These are phyloP conservation scores for Cephaloascus fragrans DNA, from an alignment of 805 yeast genomes.

Conservation along the genomic window DNA sequence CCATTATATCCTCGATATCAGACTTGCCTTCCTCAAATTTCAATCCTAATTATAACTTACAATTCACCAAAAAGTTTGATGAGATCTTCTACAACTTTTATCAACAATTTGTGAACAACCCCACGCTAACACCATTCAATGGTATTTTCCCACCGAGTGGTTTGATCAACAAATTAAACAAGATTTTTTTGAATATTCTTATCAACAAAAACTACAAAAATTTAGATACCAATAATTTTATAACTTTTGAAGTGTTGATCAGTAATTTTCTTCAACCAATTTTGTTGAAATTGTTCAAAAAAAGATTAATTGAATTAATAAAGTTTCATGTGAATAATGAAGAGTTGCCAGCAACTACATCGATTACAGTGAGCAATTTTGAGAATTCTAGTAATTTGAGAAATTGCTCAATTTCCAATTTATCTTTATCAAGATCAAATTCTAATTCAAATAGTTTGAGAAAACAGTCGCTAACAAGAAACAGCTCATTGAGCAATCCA, in stretches of 20 bases:
- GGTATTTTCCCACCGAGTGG: slow-evolving; percentile 60
- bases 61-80: slow-evolving; percentile 22
- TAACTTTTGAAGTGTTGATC: slow-evolving; percentile 19
- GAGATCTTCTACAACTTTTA: slow-evolving; percentile 35
- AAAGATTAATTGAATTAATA: slow-evolving; percentile 29
- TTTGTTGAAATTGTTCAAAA: slow-evolving; percentile 28
- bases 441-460: slow-evolving; percentile 20
- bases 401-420: slow-evolving; percentile 28
- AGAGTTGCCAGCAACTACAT: slow-evolving; percentile 2
- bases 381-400: slow-evolving; percentile 11
- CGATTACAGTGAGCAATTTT: not conserved
- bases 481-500: slow-evolving; percentile 3
- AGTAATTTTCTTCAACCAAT: slow-evolving; percentile 25
- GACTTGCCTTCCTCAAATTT: not conserved
- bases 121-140: slow-evolving; percentile 61
- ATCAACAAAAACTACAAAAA: slow-evolving; percentile 3
- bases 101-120: slow-evolving; percentile 39
- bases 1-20: not conserved
- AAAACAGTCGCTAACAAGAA: slow-evolving; percentile 32
- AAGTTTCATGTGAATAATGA: slow-evolving; percentile 8
- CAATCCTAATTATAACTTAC: not conserved
- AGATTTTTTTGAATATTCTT: slow-evolving; percentile 32
- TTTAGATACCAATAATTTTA: slow-evolving; percentile 20
- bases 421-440: slow-evolving; percentile 26
- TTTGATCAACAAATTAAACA: slow-evolving; percentile 48